Conservation (phyloP, 345 rosid species). For the Chamaenerion angustifolium region DNA sequence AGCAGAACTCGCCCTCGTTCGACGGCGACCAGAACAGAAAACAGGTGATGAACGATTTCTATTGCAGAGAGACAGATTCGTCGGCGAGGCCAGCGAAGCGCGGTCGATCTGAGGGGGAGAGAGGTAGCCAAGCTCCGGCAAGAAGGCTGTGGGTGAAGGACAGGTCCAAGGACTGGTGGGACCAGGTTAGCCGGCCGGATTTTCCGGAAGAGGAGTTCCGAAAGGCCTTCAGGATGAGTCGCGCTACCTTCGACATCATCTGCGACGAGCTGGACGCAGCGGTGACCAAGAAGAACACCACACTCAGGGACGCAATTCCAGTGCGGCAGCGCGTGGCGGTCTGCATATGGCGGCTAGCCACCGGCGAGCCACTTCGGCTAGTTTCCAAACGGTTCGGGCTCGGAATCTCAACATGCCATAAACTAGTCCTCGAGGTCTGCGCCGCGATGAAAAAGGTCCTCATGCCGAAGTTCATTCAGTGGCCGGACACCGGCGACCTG, state of each 20-base stretch:
- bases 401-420: conserved; percentile 82
- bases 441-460: conserved; percentile 49
- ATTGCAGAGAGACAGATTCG: conserved; percentile 7
- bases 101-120: conserved; percentile 12
- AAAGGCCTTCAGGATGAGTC: conserved; percentile 66
- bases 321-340: conserved; percentile 82
- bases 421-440: conserved; percentile 73
- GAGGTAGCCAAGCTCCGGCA: conserved; percentile 18
- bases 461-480: conserved; percentile 52
- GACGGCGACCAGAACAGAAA: conserved; percentile 30
- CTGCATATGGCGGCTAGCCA: conserved; percentile 78
- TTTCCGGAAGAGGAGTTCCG: conserved; percentile 62
- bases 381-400: conserved; percentile 72
- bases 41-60: conserved; percentile 22
- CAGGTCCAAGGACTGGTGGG: conserved; percentile 87
- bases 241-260: conserved; percentile 53
- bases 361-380: conserved; percentile 67
- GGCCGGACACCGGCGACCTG: conserved; percentile 48
- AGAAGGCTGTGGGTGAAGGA: conserved; percentile 84
- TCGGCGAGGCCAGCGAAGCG: background rate
- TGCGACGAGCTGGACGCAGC: conserved; percentile 56
- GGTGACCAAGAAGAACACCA: conserved; percentile 81
- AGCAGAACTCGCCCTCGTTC: conserved; percentile 29
- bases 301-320: conserved; percentile 75
- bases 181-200: conserved; percentile 39